Conservation (phyloP, 495 filamentous ascomycete genomes). For the Penicillium paxilli region DNA sequence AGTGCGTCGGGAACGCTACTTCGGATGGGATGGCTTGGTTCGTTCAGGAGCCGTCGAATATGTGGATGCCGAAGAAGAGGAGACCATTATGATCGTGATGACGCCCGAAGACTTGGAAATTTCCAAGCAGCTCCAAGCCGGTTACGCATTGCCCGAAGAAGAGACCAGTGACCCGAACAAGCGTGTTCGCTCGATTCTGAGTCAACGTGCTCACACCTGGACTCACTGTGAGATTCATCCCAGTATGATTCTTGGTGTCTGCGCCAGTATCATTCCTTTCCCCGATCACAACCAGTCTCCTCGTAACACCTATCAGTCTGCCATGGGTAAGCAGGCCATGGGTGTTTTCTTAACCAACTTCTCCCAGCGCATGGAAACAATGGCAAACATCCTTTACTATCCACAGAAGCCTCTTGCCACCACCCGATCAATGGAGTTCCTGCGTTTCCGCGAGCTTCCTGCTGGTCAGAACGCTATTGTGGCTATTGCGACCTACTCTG, state of each 20-base stretch:
- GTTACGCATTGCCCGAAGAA: slow-evolving; percentile 61
- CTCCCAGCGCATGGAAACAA: slow-evolving; percentile 94
- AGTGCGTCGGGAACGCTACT: slow-evolving; percentile 61
- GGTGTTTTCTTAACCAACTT: slow-evolving; percentile 98
- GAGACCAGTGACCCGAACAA: slow-evolving; percentile 66
- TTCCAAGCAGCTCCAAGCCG: slow-evolving; percentile 62
- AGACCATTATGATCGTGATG: slow-evolving; percentile 99
- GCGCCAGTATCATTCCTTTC: slow-evolving; percentile 98
- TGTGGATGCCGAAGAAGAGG: slow-evolving; percentile 96
- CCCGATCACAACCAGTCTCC: slow-evolving; percentile 99
- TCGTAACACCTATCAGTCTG: slow-evolving; percentile 98
- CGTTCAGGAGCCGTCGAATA: slow-evolving; percentile 85
- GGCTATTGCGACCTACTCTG: slow-evolving; percentile 93
- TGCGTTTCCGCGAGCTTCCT: slow-evolving; percentile 95
- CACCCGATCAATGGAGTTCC: slow-evolving; percentile 96
- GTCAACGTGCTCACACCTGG: slow-evolving; percentile 79
- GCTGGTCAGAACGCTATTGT: slow-evolving; percentile 99
- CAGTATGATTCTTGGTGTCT: slow-evolving; percentile 97
- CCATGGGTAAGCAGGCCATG: slow-evolving; percentile 99
- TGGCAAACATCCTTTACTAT: slow-evolving; percentile 99
- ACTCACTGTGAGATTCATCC: slow-evolving; percentile 99
- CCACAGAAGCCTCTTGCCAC: slow-evolving; percentile 96
- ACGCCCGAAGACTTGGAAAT: slow-evolving; percentile 89
- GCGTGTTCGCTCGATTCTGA: slow-evolving; percentile 81
- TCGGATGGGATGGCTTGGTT: slow-evolving; percentile 85